Base-by-base conservation (phyloP, 352 stramenopile genomes). In the Phytopythium delawarense region DNA sequence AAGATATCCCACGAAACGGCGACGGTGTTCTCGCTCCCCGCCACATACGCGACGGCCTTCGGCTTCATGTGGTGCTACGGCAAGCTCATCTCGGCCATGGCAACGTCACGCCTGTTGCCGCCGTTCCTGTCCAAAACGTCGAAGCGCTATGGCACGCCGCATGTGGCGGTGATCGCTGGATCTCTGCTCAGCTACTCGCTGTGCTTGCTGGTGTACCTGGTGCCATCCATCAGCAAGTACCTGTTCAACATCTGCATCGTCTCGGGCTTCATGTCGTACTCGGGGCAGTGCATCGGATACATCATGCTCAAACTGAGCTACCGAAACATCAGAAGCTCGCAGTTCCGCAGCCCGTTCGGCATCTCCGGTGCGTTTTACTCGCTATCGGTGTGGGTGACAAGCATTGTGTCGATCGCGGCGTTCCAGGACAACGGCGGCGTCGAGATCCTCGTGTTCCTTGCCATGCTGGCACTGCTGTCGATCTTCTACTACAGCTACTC, bases 61-160 rank as follows among this genome's bases (percentile, higher is more conserved):
- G 76, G 74, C 0, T 85, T 85, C 48, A 81, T 87, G 59, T 84
- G 76, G 65, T 80, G 70, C 35, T 85, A 84, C 57, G 75, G 75
- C 1, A 83, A 82, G 48, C 63, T 87, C 6, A 78, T 87, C 12
- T 51, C 68, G 2, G 66, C 75, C 13, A 84, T 87, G 75, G 78
- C 75, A 0, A 70, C 56, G 18, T 87, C 75, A 1, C 64, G 65
- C 12, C 46, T 87, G 13, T 32, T 87, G 20, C 73, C 78, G 4
- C 21, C 53, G 1, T 66, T 71, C 2, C 66, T 87, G 12, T 39
- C 50, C 7, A 67, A 60, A n/a, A 73, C 64, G 2, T 66, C 68
- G 0, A 21, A 20, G 34, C n/a, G n/a, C 0, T 59, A 54, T 23
- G 67, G 66, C 21, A 67, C 62, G 4, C 63, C 69, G 4, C 70